These are phyloP conservation scores for Thozetella sp. DNA, from an alignment of 495 filamentous ascomycete genomes.

Conservation along the genomic window DNA sequence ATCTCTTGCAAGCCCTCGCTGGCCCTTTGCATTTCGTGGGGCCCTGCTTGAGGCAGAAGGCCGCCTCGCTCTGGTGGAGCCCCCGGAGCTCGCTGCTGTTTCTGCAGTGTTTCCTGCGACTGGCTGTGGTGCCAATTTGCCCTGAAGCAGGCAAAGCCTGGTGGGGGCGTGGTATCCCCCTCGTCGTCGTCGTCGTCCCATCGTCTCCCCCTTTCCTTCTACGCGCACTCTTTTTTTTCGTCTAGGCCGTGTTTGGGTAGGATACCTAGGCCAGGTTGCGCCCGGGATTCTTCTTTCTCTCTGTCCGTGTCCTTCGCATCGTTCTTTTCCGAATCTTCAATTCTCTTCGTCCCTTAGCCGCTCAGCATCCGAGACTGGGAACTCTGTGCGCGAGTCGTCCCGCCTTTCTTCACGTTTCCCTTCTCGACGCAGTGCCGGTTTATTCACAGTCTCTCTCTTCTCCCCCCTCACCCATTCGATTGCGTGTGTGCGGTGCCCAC, in stretches of 20 bases:
- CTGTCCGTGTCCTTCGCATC: slow-evolving; percentile 31
- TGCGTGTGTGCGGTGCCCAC: slow-evolving; percentile 14
- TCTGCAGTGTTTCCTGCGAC: slow-evolving; percentile 6
- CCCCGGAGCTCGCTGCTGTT: slow-evolving; percentile 4
- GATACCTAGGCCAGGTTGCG: slow-evolving; percentile 6
- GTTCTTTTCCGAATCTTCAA: slow-evolving; percentile 23
- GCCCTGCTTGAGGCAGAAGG: slow-evolving; percentile 17
- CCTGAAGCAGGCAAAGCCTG: slow-evolving; percentile 6
- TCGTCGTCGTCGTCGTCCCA: slow-evolving; percentile 1
- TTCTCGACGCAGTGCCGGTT: slow-evolving; percentile 30
- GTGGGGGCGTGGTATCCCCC: slow-evolving; percentile 2
- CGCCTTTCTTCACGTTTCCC: slow-evolving; percentile 23
- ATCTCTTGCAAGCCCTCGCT: slow-evolving; percentile 21
- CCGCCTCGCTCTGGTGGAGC: slow-evolving; percentile 13
- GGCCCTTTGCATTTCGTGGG: slow-evolving; percentile 3
- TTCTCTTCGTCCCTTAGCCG: slow-evolving; percentile 12
- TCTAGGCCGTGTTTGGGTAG: neutral
- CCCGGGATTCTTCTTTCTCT: slow-evolving; percentile 11
- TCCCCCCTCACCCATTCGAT: slow-evolving; percentile 7
- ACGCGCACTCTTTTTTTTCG: neutral
- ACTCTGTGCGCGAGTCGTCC: neutral
- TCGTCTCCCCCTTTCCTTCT: neutral
- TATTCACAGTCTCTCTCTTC: slow-evolving; percentile 27
- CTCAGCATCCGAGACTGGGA: slow-evolving; percentile 19
- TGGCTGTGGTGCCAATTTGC: neutral